Evolutionary conservation across 192 early-diverging fungal species (phyloP).

Genomic region (Gonapodya prolifera): DNA sequence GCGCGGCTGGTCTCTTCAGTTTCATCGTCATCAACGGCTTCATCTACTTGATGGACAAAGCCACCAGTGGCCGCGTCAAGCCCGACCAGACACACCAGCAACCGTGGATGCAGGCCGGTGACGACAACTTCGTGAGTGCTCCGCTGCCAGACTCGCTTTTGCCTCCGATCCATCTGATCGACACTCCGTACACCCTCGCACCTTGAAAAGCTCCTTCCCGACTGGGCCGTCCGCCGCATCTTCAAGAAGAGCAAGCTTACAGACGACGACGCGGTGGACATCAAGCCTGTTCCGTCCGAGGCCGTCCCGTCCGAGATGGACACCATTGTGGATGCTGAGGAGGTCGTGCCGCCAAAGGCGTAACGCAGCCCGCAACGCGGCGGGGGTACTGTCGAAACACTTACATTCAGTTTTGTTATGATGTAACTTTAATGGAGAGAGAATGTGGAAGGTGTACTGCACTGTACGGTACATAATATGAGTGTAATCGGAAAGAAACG

Average conservation of each 20-base stretch:
- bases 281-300: background rate
- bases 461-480: no score
- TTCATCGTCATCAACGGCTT: constrained; percentile 57
- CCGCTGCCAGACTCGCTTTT: no score
- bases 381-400: no score
- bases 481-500: no score
- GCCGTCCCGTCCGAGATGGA: background rate
- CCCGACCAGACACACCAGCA: background rate
- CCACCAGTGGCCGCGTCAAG: background rate
- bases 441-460: no score
- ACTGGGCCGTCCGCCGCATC: background rate
- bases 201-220: background rate
- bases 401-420: no score
- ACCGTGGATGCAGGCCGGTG: background rate
- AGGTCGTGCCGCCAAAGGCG: background rate
- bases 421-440: no score
- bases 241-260: background rate
- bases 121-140: background rate
- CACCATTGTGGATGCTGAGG: background rate
- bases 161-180: no score
- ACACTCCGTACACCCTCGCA: no score
- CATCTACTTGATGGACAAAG: constrained; percentile 32
- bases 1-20: constrained; percentile 56
- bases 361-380: background rate
- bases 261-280: background rate